Evolutionary conservation across 2,329 filamentous ascomycete genomes (phyloP).

Genomic region (Emmonsiellopsis sp.): DNA sequence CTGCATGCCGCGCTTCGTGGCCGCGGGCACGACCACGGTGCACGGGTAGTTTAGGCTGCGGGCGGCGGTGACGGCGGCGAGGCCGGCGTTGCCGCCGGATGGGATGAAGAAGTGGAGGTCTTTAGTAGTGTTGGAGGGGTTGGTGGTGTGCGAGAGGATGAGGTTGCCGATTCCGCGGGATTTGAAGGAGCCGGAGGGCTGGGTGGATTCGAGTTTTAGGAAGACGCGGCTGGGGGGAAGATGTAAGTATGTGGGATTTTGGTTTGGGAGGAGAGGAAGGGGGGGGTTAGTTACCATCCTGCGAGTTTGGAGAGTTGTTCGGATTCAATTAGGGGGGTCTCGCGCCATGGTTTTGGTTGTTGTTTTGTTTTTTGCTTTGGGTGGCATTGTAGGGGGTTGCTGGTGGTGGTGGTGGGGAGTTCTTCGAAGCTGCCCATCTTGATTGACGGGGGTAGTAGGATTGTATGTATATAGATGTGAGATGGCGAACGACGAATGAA

Average conservation of each 20-base stretch:
- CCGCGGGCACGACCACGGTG: slow-evolving; percentile 64
- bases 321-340: slow-evolving; percentile 63
- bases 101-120: slow-evolving; percentile 66
- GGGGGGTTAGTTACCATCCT: slow-evolving; percentile 52
- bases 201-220: slow-evolving; percentile 76
- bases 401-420: neutral
- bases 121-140: slow-evolving; percentile 31
- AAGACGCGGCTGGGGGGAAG: slow-evolving; percentile 52
- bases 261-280: neutral
- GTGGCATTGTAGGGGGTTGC: too few relatives aligned
- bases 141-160: slow-evolving; percentile 45
- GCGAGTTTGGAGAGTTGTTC: slow-evolving; percentile 56
- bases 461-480: too few relatives aligned
- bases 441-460: neutral
- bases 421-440: slow-evolving; percentile 29
- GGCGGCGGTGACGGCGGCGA: slow-evolving; percentile 69
- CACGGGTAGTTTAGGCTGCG: slow-evolving; percentile 52
- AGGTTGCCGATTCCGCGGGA: slow-evolving; percentile 65
- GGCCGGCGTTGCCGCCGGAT: slow-evolving; percentile 74
- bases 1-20: slow-evolving; percentile 60
- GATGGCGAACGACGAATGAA: too few relatives aligned
- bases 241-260: neutral
- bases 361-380: slow-evolving; percentile 10
- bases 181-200: slow-evolving; percentile 81
- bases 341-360: slow-evolving; percentile 50